Evolutionary conservation across 78 protist species (phyloP), one percentile per base, ranked within the genome.

Genomic region (Emiliania huxleyi): DNA sequence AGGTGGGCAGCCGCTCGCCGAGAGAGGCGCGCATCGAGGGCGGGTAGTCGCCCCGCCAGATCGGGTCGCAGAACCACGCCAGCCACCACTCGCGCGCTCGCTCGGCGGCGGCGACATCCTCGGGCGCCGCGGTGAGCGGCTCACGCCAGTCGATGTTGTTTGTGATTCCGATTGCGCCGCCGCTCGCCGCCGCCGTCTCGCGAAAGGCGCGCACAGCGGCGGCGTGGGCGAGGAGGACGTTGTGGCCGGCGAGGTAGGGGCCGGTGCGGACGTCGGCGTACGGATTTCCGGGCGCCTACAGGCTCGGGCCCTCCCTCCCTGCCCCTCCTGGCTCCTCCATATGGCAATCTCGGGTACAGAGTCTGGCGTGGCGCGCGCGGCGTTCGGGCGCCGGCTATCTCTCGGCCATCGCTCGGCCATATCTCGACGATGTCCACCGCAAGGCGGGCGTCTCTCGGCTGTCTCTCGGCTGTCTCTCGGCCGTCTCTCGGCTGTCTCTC

Each of bases 41-140:
- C 49, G 95, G 95, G 84, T 94, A 94, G 93, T 94, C 95, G 22
- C 95, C 95, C 21, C 48, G 43, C 55, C 85, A 92, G 49, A 94
- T 38, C 35, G 95, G 95, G 79, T 94, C 93, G 29, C 95, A 94
- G 55, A 56, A 94, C 95, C 95, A 85, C 21, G 94, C 95, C 37
- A 94, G 71, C 43, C 35, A 26, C 93, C 93, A 94, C 48, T 94
- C 95, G 87, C 1, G 0, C 22, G 43, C 0, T 22, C 95, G 87
- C 84, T 75, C 94, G 46, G 95, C 95, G 4, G 95, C 95, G 44
- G 48, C 92, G 38, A 93, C 40, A 38, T 94, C 95, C 38, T 1
- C 84, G 40, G 71, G 21, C 35, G 3, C 0, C 33, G 40, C 46
- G 33, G 93, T 37, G 26, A 8, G 29, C 18, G 95, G 94, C 42